phyloP scores from a whole-genome alignment of 306 rosid genomes.

The Leucaena leucocephala region DNA sequence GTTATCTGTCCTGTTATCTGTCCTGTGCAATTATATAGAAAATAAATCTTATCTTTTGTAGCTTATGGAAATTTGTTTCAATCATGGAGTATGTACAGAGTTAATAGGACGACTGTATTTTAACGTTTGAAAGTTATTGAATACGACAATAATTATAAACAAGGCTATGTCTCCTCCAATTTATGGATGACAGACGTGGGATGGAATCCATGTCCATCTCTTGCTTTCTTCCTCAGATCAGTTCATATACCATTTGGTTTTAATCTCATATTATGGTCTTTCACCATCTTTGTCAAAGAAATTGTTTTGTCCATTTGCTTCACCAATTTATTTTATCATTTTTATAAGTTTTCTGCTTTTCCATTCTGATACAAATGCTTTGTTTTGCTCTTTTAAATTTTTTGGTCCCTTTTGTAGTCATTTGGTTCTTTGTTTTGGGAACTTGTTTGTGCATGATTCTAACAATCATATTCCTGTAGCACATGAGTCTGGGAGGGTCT shows the following conservation, averaged over 20 bases:
- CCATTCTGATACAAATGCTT: slow-evolving; percentile 11
- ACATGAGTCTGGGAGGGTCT: slow-evolving; percentile 63
- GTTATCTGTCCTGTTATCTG: neutral
- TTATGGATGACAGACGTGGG: neutral
- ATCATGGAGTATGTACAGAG: neutral
- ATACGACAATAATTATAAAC: slow-evolving; percentile 4
- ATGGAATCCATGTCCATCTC: slow-evolving; percentile 10
- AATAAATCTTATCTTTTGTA: neutral
- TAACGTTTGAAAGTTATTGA: neutral
- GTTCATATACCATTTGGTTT: slow-evolving; percentile 7
- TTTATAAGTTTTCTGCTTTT: neutral
- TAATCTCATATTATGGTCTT: slow-evolving; percentile 19
- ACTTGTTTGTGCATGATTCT: slow-evolving; percentile 35
- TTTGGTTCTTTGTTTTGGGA: slow-evolving; percentile 16
- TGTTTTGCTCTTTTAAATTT: neutral
- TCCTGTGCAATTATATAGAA: too few relatives aligned
- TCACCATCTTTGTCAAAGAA: slow-evolving; percentile 12
- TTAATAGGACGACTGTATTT: slow-evolving; percentile 3
- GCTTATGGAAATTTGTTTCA: slow-evolving; percentile 1
- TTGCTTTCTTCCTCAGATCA: neutral
- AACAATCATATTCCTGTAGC: slow-evolving; percentile 53
- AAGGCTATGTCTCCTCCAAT: neutral
- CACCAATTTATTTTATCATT: slow-evolving; percentile 11
- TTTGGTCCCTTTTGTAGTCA: slow-evolving; percentile 2
- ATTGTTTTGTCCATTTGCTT: slow-evolving; percentile 8